Conservation (phyloP, 805 yeast genomes). For the Candida berthetii region DNA sequence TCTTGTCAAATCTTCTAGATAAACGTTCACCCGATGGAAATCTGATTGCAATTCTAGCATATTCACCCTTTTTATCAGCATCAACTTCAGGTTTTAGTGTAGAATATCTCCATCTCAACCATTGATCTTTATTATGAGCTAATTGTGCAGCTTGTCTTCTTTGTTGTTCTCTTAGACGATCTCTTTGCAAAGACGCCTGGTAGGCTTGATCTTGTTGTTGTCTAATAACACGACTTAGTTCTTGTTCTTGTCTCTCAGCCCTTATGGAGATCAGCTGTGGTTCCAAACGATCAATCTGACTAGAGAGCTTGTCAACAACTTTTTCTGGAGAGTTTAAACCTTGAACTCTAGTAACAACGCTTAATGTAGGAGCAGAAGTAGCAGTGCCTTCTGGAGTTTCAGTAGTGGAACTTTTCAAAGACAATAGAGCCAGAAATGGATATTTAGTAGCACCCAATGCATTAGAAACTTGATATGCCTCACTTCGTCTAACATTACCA, state of each 20-base stretch:
- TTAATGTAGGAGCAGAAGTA: constrained; percentile 47
- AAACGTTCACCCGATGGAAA: constrained; percentile 57
- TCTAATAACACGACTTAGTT: constrained; percentile 49
- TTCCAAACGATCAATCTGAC: constrained; percentile 48
- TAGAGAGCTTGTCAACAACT: constrained; percentile 37
- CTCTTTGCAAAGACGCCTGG: constrained; percentile 62
- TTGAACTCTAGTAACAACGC: constrained; percentile 57
- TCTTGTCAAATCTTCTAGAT: constrained; percentile 39
- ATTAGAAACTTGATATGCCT: constrained; percentile 78
- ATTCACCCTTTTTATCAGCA: constrained; percentile 16
- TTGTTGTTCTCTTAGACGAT: constrained; percentile 47
- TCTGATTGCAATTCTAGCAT: constrained; percentile 67
- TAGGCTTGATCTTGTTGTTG: constrained; percentile 76
- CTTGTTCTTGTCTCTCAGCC: constrained; percentile 55
- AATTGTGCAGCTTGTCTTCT: constrained; percentile 20
- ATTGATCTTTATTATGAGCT: constrained; percentile 24
- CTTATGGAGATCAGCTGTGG: constrained; percentile 57
- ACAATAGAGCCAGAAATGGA: constrained; percentile 79
- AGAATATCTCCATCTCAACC: constrained; percentile 45
- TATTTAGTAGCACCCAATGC: constrained; percentile 63
- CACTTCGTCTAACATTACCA: constrained; percentile 76
- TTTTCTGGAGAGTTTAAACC: constrained; percentile 41
- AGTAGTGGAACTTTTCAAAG: constrained; percentile 47
- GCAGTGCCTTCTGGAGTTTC: constrained; percentile 54
- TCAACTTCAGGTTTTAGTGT: constrained; percentile 25